phyloP scores from a whole-genome alignment of 2,329 filamentous ascomycete genomes.

The Pyrenochaeta sp. region DNA sequence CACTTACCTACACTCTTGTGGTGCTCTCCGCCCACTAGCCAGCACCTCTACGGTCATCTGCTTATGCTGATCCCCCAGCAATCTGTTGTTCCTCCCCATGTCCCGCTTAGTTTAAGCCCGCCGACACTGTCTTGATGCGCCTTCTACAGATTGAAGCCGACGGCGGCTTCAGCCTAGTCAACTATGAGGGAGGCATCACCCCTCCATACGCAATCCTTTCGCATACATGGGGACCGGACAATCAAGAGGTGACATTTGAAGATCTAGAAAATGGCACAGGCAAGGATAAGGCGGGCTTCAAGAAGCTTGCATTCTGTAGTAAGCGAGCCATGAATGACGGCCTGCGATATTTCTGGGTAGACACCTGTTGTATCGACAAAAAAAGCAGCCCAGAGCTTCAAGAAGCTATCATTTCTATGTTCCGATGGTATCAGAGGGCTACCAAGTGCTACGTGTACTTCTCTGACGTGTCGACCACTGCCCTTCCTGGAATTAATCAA shows the following conservation, averaged over 20 bases:
- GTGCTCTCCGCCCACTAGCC: neutral
- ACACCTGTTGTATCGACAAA: conserved; percentile 32
- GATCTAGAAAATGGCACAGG: conserved; percentile 6
- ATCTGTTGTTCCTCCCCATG: neutral
- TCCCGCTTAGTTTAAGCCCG: neutral
- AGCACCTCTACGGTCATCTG: neutral
- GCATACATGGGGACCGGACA: conserved; percentile 19
- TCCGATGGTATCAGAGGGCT: conserved; percentile 19
- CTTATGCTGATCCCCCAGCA: neutral
- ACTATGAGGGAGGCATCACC: neutral
- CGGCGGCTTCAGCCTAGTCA: conserved; percentile 10
- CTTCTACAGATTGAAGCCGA: conserved; percentile 16
- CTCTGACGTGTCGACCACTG: conserved; percentile 8
- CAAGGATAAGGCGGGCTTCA: conserved; percentile 7
- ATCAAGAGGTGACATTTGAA: conserved; percentile 20
- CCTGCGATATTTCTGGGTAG: conserved; percentile 21
- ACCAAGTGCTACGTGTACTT: conserved; percentile 20
- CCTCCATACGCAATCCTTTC: conserved; percentile 27
- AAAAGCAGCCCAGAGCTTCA: conserved; percentile 11
- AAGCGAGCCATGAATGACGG: conserved; percentile 16
- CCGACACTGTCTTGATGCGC: conserved; percentile 12
- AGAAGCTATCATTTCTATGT: conserved; percentile 30
- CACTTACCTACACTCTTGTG: neutral
- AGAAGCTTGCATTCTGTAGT: conserved; percentile 22
- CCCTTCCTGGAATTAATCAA: neutral